Conservation (phyloP, 1,284 basidiomycete genomes). For the Microbotryum saponariae region DNA sequence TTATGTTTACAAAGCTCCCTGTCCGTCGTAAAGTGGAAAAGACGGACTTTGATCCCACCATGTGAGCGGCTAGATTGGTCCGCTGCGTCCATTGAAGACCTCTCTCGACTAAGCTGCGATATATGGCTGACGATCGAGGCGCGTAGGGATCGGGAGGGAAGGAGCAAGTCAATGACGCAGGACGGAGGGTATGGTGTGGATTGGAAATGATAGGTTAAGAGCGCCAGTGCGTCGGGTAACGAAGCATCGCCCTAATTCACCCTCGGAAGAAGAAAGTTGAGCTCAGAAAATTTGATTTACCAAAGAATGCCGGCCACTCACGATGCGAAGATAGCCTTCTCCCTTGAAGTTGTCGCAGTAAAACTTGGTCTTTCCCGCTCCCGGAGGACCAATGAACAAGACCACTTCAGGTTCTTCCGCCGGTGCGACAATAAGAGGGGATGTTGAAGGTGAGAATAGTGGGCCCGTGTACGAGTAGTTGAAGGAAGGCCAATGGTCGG, state of each 20-base stretch:
- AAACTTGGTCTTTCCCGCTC: slow-evolving; percentile 78
- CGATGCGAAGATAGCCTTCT: slow-evolving; percentile 62
- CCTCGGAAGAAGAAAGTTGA: neutral
- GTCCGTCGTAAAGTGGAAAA: slow-evolving; percentile 64
- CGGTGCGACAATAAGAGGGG: slow-evolving; percentile 51
- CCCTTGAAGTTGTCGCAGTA: slow-evolving; percentile 62
- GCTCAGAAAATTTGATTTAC: neutral
- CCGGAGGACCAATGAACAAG: slow-evolving; percentile 79
- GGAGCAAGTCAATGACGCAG: slow-evolving; percentile 83
- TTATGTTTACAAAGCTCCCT: slow-evolving; percentile 69
- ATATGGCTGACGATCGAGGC: slow-evolving; percentile 62
- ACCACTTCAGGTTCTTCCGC: slow-evolving; percentile 51
- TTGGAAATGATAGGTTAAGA: slow-evolving; percentile 47
- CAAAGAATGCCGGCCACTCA: slow-evolving; percentile 10
- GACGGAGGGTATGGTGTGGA: slow-evolving; percentile 48
- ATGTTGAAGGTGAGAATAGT: slow-evolving; percentile 54
- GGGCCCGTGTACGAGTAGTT: slow-evolving; percentile 45
- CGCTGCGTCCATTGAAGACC: slow-evolving; percentile 3
- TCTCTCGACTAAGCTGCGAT: too few species aligned
- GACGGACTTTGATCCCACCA: slow-evolving; percentile 6
- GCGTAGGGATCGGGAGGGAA: slow-evolving; percentile 61
- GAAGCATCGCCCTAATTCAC: slow-evolving; percentile 62
- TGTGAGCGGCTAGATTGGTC: neutral
- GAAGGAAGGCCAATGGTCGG: slow-evolving; percentile 8
- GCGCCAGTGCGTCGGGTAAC: slow-evolving; percentile 39